These are phyloP conservation scores for Penicillium rolfsii DNA, from an alignment of 2,329 filamentous ascomycete genomes.

Conservation along the genomic window DNA sequence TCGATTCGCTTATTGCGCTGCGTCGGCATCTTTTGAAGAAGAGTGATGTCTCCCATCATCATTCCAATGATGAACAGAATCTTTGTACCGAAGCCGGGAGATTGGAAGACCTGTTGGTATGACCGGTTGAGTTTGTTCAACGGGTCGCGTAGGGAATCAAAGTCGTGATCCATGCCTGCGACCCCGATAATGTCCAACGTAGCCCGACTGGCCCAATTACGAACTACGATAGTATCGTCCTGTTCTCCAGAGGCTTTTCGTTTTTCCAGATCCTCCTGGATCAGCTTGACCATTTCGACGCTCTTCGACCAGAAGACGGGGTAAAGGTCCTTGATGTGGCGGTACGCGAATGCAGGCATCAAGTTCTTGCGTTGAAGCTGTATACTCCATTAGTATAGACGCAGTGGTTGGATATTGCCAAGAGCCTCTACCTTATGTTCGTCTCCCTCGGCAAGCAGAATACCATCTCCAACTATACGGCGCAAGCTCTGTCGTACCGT, in stretches of 20 bases:
- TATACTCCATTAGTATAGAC: not conserved
- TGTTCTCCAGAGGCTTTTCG: conserved; percentile 40
- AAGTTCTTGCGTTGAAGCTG: conserved; percentile 71
- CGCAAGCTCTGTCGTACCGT: conserved; percentile 48
- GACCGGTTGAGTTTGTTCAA: conserved; percentile 58
- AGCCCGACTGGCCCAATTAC: conserved; percentile 66
- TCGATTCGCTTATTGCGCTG: conserved; percentile 69
- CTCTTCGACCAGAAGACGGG: conserved; percentile 82
- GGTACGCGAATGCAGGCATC: conserved; percentile 81
- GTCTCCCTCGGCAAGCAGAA: conserved; percentile 82
- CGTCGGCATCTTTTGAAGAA: conserved; percentile 68
- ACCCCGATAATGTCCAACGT: conserved; percentile 77
- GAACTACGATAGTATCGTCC: conserved; percentile 58
- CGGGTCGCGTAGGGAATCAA: conserved; percentile 66
- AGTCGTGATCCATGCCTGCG: conserved; percentile 72
- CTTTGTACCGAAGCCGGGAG: conserved; percentile 32
- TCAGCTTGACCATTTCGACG: conserved; percentile 65
- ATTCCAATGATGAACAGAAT: conserved; percentile 60
- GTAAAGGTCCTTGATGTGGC: conserved; percentile 83
- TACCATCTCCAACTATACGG: conserved; percentile 46
- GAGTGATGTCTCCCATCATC: conserved; percentile 64
- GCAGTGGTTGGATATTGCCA: no score
- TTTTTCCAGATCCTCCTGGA: conserved; percentile 53
- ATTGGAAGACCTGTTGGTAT: conserved; percentile 35
- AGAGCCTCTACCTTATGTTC: conserved; percentile 69